Evolutionary conservation across 139 green algal genomes (phyloP).

Genomic region (Tetraselmis striata): DNA sequence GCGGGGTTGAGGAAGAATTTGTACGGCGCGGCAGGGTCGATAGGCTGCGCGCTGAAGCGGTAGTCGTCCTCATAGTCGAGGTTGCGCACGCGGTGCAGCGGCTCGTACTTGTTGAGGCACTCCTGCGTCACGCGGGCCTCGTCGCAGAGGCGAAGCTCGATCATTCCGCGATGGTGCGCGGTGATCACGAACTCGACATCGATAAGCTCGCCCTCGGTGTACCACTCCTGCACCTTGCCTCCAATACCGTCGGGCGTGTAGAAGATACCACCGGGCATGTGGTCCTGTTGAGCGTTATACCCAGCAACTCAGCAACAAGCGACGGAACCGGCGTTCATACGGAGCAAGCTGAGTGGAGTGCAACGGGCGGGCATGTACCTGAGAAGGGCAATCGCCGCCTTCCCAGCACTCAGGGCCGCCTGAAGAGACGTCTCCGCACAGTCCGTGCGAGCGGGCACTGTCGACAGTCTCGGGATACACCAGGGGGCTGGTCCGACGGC

Average conservation of each 20-base stretch:
- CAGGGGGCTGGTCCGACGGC: not conserved
- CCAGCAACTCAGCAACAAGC: too few relatives aligned
- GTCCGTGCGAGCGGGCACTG: not conserved
- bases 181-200: constrained; percentile 13
- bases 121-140: not conserved
- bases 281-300: too few relatives aligned
- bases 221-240: not conserved
- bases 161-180: constrained; percentile 1
- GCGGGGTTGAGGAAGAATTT: not conserved
- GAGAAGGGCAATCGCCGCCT: not conserved
- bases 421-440: not conserved
- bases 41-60: not conserved
- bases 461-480: not conserved
- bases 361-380: too few relatives aligned
- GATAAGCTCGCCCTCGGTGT: not conserved
- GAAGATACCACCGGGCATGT: not conserved
- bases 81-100: not conserved
- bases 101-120: not conserved
- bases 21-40: not conserved
- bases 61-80: not conserved
- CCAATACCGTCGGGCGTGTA: not conserved
- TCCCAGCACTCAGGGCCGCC: not conserved
- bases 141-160: constrained; percentile 7
- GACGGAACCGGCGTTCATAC: too few relatives aligned
- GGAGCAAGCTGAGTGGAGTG: too few relatives aligned